These are phyloP conservation scores for Coniosporium apollinis DNA, from an alignment of 495 filamentous ascomycete species.

Conservation along the genomic window DNA sequence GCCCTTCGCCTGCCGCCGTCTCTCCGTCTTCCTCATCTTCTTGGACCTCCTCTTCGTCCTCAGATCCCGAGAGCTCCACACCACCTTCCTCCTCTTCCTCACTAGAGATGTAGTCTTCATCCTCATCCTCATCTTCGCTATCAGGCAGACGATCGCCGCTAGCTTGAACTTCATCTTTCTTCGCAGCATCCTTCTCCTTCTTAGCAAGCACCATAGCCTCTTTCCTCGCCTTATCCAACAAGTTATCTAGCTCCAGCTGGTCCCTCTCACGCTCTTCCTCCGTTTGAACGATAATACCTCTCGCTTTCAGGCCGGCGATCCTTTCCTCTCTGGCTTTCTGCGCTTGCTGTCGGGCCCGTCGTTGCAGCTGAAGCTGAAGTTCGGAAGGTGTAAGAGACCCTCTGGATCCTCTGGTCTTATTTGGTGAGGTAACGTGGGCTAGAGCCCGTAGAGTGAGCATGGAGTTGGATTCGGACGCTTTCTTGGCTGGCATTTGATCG, in stretches of 20 bases:
- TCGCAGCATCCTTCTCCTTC: conserved; percentile 53
- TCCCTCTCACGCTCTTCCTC: conserved; percentile 70
- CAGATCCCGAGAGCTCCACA: conserved; percentile 26
- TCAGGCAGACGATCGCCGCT: conserved; percentile 33
- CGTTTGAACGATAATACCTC: conserved; percentile 70
- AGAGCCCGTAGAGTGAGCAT: conserved; percentile 53
- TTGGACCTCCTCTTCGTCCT: conserved; percentile 25
- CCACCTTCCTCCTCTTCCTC: conserved; percentile 33
- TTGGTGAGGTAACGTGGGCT: conserved; percentile 54
- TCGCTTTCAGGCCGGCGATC: conserved; percentile 56
- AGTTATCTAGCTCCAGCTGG: conserved; percentile 65
- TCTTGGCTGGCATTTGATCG: conserved; percentile 43
- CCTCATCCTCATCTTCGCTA: conserved; percentile 48
- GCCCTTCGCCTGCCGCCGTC: conserved; percentile 2
- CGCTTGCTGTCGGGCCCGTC: conserved; percentile 65
- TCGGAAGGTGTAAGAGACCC: conserved; percentile 48
- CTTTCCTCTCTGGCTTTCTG: conserved; percentile 58
- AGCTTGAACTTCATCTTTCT: conserved; percentile 37
- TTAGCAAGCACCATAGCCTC: conserved; percentile 68
- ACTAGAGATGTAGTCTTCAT: conserved; percentile 38
- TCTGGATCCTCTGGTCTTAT: conserved; percentile 28
- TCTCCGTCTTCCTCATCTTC: conserved; percentile 20
- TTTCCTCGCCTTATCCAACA: conserved; percentile 65
- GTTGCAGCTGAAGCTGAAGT: conserved; percentile 47
- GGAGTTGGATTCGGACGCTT: conserved; percentile 42